Conservation (phyloP, 768 basidiomycete species). For the Chiua virens region DNA sequence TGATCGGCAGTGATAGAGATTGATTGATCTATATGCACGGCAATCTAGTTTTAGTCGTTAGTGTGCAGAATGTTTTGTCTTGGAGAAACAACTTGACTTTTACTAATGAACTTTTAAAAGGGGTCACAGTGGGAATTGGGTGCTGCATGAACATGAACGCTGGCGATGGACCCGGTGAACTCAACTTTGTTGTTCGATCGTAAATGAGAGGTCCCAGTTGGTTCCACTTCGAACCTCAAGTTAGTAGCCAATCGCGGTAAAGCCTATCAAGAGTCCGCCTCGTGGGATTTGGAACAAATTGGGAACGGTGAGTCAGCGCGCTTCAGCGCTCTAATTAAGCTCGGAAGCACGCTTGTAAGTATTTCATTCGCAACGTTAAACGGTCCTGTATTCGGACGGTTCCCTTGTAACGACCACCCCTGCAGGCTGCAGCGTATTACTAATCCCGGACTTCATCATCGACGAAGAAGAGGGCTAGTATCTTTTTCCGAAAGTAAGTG, state of each 20-base stretch:
- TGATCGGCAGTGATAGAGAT: not conserved
- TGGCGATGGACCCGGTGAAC: not conserved
- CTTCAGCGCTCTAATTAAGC: not conserved
- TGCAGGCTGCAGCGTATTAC: conserved; percentile 51
- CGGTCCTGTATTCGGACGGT: conserved; percentile 2
- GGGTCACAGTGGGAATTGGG: too few relatives aligned
- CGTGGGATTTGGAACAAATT: conserved; percentile 16
- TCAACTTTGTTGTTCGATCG: conserved; percentile 5
- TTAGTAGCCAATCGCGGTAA: not conserved
- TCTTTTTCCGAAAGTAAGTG: conserved; percentile 68
- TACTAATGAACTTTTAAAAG: too few relatives aligned
- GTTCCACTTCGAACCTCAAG: too few relatives aligned
- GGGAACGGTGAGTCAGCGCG: too few relatives aligned
- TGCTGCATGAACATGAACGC: too few relatives aligned
- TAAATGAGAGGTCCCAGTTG: too few relatives aligned
- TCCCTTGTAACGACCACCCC: conserved; percentile 25
- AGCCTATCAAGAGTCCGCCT: conserved; percentile 6
- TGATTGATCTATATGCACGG: too few relatives aligned
- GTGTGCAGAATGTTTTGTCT: too few relatives aligned
- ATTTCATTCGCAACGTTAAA: too few relatives aligned
- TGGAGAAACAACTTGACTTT: too few relatives aligned
- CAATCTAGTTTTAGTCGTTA: too few relatives aligned
- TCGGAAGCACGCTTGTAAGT: conserved; percentile 6
- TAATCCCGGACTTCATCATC: conserved; percentile 71
- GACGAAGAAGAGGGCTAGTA: conserved; percentile 84